Conservation (phyloP, 83 land plant species). For the Diphasiastrum complanatum region DNA sequence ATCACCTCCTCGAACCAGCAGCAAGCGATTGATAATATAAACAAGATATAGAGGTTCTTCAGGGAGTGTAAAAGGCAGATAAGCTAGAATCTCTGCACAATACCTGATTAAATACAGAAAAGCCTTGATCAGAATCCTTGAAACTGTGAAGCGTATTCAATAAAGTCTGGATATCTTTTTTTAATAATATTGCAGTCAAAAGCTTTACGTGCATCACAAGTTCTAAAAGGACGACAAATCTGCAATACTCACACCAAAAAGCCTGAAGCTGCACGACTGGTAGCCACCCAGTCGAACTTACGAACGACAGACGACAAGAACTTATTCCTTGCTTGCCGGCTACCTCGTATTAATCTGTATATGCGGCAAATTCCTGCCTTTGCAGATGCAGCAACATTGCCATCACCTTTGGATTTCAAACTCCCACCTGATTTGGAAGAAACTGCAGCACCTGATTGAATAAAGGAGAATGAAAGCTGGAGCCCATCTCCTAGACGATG, state of each 20-base stretch:
- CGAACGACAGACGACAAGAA: slow-evolving; percentile 84
- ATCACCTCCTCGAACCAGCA: slow-evolving; percentile 88
- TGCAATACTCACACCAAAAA: slow-evolving; percentile 93
- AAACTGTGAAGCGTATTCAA: too few relatives aligned
- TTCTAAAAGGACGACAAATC: too few relatives aligned
- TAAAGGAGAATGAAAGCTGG: slow-evolving; percentile 71
- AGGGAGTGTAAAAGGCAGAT: slow-evolving; percentile 72
- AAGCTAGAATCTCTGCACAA: slow-evolving; percentile 80
- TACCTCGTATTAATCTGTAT: slow-evolving; percentile 80
- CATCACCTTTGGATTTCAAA: slow-evolving; percentile 41
- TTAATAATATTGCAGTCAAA: too few relatives aligned
- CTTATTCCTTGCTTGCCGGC: slow-evolving; percentile 79
- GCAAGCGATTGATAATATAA: slow-evolving; percentile 74
- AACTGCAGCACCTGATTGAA: slow-evolving; percentile 48
- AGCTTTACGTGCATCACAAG: too few relatives aligned
- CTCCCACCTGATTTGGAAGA: slow-evolving; percentile 30
- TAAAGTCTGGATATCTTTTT: too few relatives aligned
- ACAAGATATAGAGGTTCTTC: slow-evolving; percentile 96
- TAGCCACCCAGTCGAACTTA: slow-evolving; percentile 67
- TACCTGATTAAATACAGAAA: slow-evolving; percentile 49
- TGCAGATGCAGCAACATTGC: slow-evolving; percentile 45
- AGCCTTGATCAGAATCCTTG: too few relatives aligned
- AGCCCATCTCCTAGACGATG: slow-evolving; percentile 97
- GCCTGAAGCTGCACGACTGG: slow-evolving; percentile 41
- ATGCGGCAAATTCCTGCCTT: slow-evolving; percentile 83